Conservation (phyloP, 352 stramenopile species). For the Phytophthora hibernalis region DNA sequence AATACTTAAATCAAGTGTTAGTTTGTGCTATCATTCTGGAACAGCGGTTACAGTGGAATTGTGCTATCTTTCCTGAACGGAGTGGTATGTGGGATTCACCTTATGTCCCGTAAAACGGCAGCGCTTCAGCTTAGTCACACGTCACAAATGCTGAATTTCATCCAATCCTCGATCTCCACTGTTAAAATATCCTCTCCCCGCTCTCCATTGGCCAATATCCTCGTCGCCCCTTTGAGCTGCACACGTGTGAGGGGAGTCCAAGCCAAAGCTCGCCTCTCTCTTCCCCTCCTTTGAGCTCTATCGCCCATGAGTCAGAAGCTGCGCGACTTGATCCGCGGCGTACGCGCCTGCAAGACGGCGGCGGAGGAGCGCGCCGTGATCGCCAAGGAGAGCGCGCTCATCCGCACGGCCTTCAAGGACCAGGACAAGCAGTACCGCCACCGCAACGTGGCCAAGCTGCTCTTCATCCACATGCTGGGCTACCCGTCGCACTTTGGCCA, state of each 20-base stretch:
- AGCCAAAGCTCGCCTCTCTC: constrained; percentile 21
- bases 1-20: too few species aligned
- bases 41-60: too few species aligned
- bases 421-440: constrained; percentile 97
- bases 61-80: too few species aligned
- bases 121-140: constrained; percentile 8
- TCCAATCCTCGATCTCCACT: neutral
- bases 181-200: neutral
- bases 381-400: constrained; percentile 98
- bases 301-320: constrained; percentile 97
- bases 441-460: constrained; percentile 99
- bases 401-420: constrained; percentile 99
- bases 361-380: constrained; percentile 99
- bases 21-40: too few species aligned
- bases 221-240: constrained; percentile 32
- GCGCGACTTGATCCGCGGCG: constrained; percentile 98
- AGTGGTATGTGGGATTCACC: too few species aligned
- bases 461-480: constrained; percentile 99
- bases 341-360: constrained; percentile 98
- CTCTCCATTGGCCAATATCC: constrained; percentile 31
- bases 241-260: constrained; percentile 21
- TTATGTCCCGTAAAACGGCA: too few species aligned
- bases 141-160: constrained; percentile 2
- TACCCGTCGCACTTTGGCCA: constrained; percentile 99
- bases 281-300: neutral